phyloP scores from a whole-genome alignment of 345 rosid species.

The Euphorbia tirucalli region DNA sequence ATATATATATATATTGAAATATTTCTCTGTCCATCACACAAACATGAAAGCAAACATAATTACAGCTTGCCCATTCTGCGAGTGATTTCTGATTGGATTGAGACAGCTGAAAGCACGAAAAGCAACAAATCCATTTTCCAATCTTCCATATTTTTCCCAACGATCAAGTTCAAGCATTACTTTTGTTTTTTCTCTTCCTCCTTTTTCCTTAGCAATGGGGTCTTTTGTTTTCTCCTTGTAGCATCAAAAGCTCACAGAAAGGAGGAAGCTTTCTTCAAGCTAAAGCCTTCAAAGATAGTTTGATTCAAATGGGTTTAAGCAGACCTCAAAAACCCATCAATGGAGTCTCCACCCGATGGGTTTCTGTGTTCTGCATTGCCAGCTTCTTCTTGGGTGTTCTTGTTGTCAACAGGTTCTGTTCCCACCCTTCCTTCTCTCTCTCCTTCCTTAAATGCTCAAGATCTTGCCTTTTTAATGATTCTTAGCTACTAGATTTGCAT shows the following conservation, averaged over 20 bases:
- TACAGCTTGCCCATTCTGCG: slow-evolving; percentile 11
- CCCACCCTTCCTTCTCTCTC: slow-evolving; percentile 12
- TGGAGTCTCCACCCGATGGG: slow-evolving; percentile 72
- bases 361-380: slow-evolving; percentile 59
- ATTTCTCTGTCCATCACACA: slow-evolving; percentile 12
- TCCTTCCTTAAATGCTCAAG: slow-evolving; percentile 22
- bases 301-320: slow-evolving; percentile 48
- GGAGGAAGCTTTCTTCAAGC: slow-evolving; percentile 32
- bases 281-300: slow-evolving; percentile 20
- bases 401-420: slow-evolving; percentile 68
- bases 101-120: slow-evolving; percentile 19
- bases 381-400: slow-evolving; percentile 70
- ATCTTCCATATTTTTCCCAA: not conserved
- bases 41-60: slow-evolving; percentile 19
- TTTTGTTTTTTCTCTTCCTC: slow-evolving; percentile 10
- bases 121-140: not conserved
- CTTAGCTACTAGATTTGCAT: slow-evolving; percentile 19
- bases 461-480: slow-evolving; percentile 37
- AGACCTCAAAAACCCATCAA: slow-evolving; percentile 55
- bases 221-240: slow-evolving; percentile 19
- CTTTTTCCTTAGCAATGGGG: slow-evolving; percentile 28
- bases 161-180: not conserved
- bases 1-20: not conserved
- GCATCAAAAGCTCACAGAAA: slow-evolving; percentile 5
- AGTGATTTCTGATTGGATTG: slow-evolving; percentile 8